Conservation (phyloP, 75 land plant species). For the Picea glauca region DNA sequence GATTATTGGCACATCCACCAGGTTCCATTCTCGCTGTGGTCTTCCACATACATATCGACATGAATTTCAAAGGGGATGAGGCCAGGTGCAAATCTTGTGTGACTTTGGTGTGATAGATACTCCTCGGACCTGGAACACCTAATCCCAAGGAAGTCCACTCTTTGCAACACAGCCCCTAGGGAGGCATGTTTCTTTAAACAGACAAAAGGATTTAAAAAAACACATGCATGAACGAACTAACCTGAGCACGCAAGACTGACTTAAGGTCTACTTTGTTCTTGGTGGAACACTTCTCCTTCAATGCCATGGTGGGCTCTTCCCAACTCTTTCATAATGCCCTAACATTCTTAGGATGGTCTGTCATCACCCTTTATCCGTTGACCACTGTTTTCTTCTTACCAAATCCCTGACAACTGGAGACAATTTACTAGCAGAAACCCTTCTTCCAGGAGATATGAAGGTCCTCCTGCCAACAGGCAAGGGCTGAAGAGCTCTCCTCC, state of each 20-base stretch:
- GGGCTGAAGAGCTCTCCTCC: conserved; percentile 24
- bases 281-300: conserved; percentile 27
- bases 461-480: conserved; percentile 12
- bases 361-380: conserved; percentile 40
- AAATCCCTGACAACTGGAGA: neutral
- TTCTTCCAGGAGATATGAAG: conserved; percentile 50
- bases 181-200: no score
- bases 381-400: conserved; percentile 17
- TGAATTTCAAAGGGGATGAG: no score
- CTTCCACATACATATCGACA: no score
- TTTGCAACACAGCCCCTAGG: no score
- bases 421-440: no score
- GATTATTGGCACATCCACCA: no score
- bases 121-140: no score
- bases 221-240: neutral
- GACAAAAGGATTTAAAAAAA: no score
- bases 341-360: conserved; percentile 24
- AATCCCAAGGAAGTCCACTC: no score
- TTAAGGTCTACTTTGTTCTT: conserved; percentile 38
- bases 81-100: no score
- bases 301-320: conserved; percentile 47
- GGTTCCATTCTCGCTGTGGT: no score
- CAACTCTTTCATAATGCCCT: conserved; percentile 56
- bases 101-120: no score
- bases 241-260: conserved; percentile 52